Base-by-base conservation (phyloP, 1,284 basidiomycete genomes). In the Ustilago crameri region DNA sequence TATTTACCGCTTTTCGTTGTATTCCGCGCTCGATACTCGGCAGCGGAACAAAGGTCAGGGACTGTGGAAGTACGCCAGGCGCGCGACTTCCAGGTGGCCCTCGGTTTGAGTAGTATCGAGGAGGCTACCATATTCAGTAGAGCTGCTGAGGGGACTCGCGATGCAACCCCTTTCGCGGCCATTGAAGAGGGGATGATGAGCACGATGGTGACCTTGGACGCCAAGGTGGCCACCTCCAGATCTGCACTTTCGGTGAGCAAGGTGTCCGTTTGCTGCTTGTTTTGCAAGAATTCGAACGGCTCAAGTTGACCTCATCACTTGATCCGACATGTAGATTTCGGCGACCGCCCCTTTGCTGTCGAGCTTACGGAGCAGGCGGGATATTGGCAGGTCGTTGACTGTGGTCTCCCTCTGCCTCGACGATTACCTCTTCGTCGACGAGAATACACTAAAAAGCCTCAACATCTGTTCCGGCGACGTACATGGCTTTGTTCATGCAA, bases 361-460 rank as follows among this genome's bases (percentile, higher is more conserved):
- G 27, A 52, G 58, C 24, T 46, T 71, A 3, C 57, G 68, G 15
- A 51, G 42, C 27, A 42, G 35, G 20, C 27, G 51, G 4, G 62
- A 65, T 14, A 24, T 61, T 15, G 62, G 62, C 20, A 35, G 46
- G 9, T 51, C 58, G 20, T 34, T 71, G 15, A 35, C 57, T 14
- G 41, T 71, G 1, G 41, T 50, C 5, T 43, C 62, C 3, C 40
- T 71, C 14, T 61, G 62, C 27, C 43, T 71, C 1, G 35, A 58
- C 23, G 48, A 62, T 43, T 65, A 56, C 26, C 45, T 71, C 17
- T 71, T 65, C 43, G n/a, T 71, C 32, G 68, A 71, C 30, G 68
- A 71, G 10, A 60, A 71, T 23, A 62, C 68, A 10, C 50, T 71
- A 26, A 57, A 57, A 30, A 64, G 68, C 51, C 58, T 71, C 22